These are phyloP conservation scores for Rhizoctonia solani DNA, from an alignment of 1,284 basidiomycete species.

Conservation along the genomic window DNA sequence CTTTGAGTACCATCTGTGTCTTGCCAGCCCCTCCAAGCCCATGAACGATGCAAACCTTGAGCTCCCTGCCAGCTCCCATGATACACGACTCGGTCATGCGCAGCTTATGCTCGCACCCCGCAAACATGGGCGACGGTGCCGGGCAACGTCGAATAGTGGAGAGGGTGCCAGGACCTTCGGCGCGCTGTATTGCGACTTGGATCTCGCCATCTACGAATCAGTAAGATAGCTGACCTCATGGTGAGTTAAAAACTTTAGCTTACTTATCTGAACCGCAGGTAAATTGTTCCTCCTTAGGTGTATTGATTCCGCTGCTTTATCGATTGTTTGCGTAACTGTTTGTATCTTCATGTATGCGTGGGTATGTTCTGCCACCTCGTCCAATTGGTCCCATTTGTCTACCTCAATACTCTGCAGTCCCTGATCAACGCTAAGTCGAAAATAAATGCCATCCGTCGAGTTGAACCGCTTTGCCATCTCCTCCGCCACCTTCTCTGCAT, in stretches of 20 bases:
- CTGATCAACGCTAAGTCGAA: neutral
- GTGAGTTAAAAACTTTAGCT: too few species aligned
- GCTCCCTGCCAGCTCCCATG: neutral
- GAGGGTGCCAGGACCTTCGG: too few species aligned
- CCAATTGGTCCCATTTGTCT: neutral
- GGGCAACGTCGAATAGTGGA: too few species aligned
- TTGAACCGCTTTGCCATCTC: neutral
- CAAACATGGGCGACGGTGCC: too few species aligned
- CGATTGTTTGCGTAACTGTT: too few species aligned
- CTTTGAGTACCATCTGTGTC: neutral
- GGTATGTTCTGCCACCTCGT: too few species aligned
- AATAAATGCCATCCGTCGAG: neutral
- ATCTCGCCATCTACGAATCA: neutral
- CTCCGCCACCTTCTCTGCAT: slow-evolving; percentile 9
- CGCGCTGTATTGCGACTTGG: neutral
- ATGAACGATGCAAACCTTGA: neutral
- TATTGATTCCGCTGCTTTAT: too few species aligned
- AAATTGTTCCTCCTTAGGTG: too few species aligned
- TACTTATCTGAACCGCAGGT: too few species aligned
- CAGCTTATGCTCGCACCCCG: too few species aligned
- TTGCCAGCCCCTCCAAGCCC: slow-evolving; percentile 11
- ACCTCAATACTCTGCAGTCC: neutral
- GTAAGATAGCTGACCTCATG: neutral
- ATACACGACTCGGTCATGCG: neutral
- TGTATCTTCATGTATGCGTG: too few species aligned